phyloP scores from a whole-genome alignment of 2,329 filamentous ascomycete species.

The Cladosporium oxysporum region DNA sequence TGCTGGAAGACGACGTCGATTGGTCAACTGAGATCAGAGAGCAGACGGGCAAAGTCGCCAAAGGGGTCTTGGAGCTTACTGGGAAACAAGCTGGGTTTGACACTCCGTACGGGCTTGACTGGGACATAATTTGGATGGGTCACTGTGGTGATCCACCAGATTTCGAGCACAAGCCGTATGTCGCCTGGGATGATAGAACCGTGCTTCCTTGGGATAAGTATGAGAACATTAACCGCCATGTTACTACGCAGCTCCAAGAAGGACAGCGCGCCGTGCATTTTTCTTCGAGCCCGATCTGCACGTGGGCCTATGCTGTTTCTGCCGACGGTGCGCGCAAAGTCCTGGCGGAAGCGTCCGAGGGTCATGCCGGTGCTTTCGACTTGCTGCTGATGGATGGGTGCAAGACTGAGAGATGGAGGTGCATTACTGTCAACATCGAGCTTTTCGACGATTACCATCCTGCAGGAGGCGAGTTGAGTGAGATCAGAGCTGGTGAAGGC shows the following conservation, averaged over 20 bases:
- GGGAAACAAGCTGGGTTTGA: background rate
- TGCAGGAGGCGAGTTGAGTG: slow-evolving; percentile 32
- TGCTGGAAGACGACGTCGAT: slow-evolving; percentile 43
- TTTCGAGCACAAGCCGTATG: background rate
- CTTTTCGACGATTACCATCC: slow-evolving; percentile 41
- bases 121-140: background rate
- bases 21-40: slow-evolving; percentile 40
- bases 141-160: background rate
- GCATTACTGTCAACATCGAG: slow-evolving; percentile 42
- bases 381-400: slow-evolving; percentile 39
- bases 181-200: background rate
- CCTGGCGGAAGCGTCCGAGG: slow-evolving; percentile 33
- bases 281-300: slow-evolving; percentile 33
- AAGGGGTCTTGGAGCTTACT: slow-evolving; percentile 35
- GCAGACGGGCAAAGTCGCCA: slow-evolving; percentile 36
- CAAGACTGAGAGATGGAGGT: slow-evolving; percentile 34
- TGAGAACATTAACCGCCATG: background rate
- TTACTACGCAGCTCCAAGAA: slow-evolving; percentile 26
- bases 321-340: slow-evolving; percentile 38
- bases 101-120: background rate
- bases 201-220: background rate
- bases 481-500: slow-evolving; percentile 29
- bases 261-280: slow-evolving; percentile 33
- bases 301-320: slow-evolving; percentile 37
- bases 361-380: slow-evolving; percentile 40